A percentile compares a stretch with the other conserved stretches of the same genome.
Evolutionary conservation across 148 eudicot species (phyloP).

Genomic region (Vaccinium myrtillus): DNA sequence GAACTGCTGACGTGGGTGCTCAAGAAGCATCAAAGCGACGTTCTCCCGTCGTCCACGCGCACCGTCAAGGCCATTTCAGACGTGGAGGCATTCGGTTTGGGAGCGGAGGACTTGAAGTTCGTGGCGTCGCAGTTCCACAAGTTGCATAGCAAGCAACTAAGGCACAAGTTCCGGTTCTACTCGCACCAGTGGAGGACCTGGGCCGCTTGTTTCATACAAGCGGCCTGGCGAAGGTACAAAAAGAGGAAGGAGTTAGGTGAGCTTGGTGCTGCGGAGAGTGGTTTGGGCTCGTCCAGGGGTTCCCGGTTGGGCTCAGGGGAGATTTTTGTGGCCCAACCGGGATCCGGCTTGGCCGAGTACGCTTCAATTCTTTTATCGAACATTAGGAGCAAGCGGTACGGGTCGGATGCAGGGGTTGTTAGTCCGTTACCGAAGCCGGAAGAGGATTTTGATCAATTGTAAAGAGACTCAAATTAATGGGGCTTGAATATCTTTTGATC

Average conservation of each 20-base stretch:
- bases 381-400: conserved; percentile 39
- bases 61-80: conserved; percentile 72
- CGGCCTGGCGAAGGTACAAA: conserved; percentile 65
- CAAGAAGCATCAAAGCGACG: conserved; percentile 43
- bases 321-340: conserved; percentile 17
- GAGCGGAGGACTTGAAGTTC: conserved; percentile 65
- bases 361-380: conserved; percentile 42
- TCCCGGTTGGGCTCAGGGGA: not conserved
- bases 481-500: not conserved
- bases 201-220: conserved; percentile 86
- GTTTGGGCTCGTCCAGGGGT: not conserved
- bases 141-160: conserved; percentile 68
- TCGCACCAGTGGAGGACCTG: conserved; percentile 87
- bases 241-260: conserved; percentile 32
- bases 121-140: conserved; percentile 70
- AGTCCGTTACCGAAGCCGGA: not conserved
- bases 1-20: conserved; percentile 86
- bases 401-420: not conserved
- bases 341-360: conserved; percentile 36
- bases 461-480: not conserved
- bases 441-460: not conserved
- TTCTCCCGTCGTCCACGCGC: conserved; percentile 77
- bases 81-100: conserved; percentile 77
- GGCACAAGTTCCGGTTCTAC: conserved; percentile 69
- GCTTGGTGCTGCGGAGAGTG: conserved; percentile 28